Evolutionary conservation across 1,284 basidiomycete species (phyloP).

Genomic region (Coriolopsis trogii): DNA sequence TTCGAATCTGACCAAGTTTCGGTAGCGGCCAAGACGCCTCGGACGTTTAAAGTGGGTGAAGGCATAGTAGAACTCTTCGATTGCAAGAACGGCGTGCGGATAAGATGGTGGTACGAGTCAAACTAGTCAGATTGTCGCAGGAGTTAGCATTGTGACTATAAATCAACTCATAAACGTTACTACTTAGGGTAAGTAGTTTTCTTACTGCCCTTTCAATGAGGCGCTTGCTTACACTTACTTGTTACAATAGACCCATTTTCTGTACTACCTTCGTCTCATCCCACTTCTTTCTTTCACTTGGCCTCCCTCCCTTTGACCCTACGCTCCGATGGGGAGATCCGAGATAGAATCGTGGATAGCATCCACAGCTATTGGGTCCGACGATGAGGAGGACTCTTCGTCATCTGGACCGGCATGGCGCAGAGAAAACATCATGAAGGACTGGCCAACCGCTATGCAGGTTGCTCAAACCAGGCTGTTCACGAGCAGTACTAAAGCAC

Average conservation of each 20-base stretch:
- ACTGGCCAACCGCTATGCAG: constrained; percentile 61
- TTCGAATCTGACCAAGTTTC: constrained; percentile 27
- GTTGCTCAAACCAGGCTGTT: constrained; percentile 54
- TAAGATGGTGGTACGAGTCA: too few relatives aligned
- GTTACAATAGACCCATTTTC: neutral
- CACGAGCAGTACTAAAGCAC: constrained; percentile 52
- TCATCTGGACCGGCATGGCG: constrained; percentile 43
- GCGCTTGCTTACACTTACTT: too few relatives aligned
- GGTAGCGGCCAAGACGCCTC: constrained; percentile 19
- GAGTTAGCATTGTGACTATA: too few relatives aligned
- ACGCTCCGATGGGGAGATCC: constrained; percentile 40
- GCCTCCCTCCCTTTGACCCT: constrained; percentile 6
- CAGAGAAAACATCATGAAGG: constrained; percentile 48
- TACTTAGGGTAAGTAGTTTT: too few relatives aligned
- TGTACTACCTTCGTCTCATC: neutral
- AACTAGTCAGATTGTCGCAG: too few relatives aligned
- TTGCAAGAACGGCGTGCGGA: too few relatives aligned
- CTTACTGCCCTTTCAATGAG: too few relatives aligned
- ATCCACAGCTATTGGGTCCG: constrained; percentile 31
- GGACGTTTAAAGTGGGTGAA: constrained; percentile 8
- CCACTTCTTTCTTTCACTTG: neutral
- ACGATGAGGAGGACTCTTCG: constrained; percentile 29
- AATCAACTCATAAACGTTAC: too few relatives aligned
- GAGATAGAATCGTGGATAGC: constrained; percentile 46
- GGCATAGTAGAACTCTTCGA: neutral